Conservation (phyloP, 202 grass and related monocot genomes). For the Schoenoplectus triqueter region DNA sequence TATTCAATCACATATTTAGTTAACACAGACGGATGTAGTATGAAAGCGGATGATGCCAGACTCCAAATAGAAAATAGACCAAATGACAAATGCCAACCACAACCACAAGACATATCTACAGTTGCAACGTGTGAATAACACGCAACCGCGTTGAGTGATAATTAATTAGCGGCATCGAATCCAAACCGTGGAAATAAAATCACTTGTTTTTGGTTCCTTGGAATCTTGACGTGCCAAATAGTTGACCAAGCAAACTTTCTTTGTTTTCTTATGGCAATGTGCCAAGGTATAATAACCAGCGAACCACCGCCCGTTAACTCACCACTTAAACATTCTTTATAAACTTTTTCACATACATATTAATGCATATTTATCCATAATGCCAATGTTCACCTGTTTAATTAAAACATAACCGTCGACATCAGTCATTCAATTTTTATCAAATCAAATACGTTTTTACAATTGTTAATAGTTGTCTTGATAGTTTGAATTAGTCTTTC, state of each 20-base stretch:
- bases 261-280: too few relatives aligned
- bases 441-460: background rate
- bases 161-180: too few relatives aligned
- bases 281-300: background rate
- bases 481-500: background rate
- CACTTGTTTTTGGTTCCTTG: too few relatives aligned
- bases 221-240: too few relatives aligned
- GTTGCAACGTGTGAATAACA: too few relatives aligned
- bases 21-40: background rate
- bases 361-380: background rate
- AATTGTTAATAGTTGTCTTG: background rate
- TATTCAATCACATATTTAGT: too few relatives aligned
- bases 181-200: too few relatives aligned
- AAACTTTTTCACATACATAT: background rate
- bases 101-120: too few relatives aligned
- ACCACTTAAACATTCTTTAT: background rate
- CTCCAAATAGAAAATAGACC: background rate
- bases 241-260: too few relatives aligned
- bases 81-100: background rate
- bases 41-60: background rate
- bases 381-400: background rate
- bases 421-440: background rate
- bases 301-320: background rate
- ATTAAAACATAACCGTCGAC: background rate
- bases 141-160: too few relatives aligned